Evolutionary conservation across 1,139 yeast species (phyloP), one percentile per base, ranked within the genome.

Genomic region (Blastobotrys proliferans): DNA sequence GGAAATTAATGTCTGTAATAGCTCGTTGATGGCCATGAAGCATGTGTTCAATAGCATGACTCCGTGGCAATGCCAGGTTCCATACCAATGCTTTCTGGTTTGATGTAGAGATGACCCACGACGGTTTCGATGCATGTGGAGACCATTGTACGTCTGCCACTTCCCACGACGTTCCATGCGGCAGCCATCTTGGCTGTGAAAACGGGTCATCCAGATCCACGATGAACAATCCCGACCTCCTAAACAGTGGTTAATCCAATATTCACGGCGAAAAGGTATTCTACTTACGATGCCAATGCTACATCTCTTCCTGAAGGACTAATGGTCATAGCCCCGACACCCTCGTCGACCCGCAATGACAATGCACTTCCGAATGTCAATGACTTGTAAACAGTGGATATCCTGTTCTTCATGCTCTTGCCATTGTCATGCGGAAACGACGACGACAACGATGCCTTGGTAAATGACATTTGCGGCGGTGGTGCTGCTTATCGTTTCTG

Each of bases 91-190:
- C 97, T 63, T 92, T 90, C 59, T 92, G 98, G 61, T 92, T 92
- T 1, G 95, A 84, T 0, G 97, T 88, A 0, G 95, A 85, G 1
- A 90, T 83, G 42, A 94, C 88, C 95, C 97, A 88, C 14, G 83
- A 74, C 0, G 95, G 94, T 50, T 84, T 84, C 0, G 79, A 73
- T 9, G 75, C 72, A 59, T 87, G 94, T 0, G 97, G 97, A 2
- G 94, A 86, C 97, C 98, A 92, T 61, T 92, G 97, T 1, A 90
- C 97, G 61, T 92, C 97, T 0, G 98, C 97, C 1, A 92, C 98
- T 62, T 92, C 97, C 98, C 98, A 94, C 0, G 95, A 81, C 0
- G 97, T 90, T 25, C 81, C 73, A 59, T 92, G 97, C 45, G 82
- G 94, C 21, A 92, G 73, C 88, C 94, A 86, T 47, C 98, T 69